Base-by-base conservation (phyloP, 768 basidiomycete genomes). In the Calocera viscosa region DNA sequence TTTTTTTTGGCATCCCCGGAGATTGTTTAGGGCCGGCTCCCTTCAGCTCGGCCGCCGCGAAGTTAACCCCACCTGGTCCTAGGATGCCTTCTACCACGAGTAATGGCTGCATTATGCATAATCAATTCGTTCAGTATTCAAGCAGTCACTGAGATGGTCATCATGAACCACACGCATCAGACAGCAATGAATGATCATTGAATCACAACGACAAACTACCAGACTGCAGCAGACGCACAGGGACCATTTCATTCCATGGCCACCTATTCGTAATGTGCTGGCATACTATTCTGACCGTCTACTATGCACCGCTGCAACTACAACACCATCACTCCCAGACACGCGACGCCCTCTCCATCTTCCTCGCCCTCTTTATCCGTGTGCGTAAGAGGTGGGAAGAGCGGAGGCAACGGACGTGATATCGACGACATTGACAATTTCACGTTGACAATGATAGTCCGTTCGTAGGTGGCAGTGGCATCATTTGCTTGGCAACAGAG, bases 21-120 rank as follows among this genome's bases (percentile, higher is more conserved):
- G 26, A 32, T 60, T 60, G 53, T 60, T 60, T 60, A 60, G 53
- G 53, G 53, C 53, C 53, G 53, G 53, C 53, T 60, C 53, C 22
- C 5, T 60, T 60, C 30, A 28, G 5, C 53, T 60, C 19, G 24
- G 19, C 3, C 12, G 8, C 24, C n/a, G n/a, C n/a, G n/a, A n/a
- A n/a, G n/a, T n/a, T n/a, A n/a, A n/a, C n/a, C n/a, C n/a, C n/a
- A n/a, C n/a, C n/a, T n/a, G n/a, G n/a, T n/a, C n/a, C n/a, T n/a
- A n/a, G n/a, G n/a, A n/a, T n/a, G n/a, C n/a, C n/a, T n/a, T n/a
- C n/a, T n/a, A n/a, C n/a, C n/a, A n/a, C n/a, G n/a, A n/a, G n/a
- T n/a, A n/a, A n/a, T n/a, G n/a, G n/a, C n/a, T n/a, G n/a, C n/a
- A n/a, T n/a, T n/a, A n/a, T n/a, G n/a, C 35, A 38, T 38, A 38